Percentiles rank a stretch among this genome's conserved stretches.
Conservation (phyloP, 2,329 filamentous ascomycete species). For the Zymoseptoria brevis region DNA sequence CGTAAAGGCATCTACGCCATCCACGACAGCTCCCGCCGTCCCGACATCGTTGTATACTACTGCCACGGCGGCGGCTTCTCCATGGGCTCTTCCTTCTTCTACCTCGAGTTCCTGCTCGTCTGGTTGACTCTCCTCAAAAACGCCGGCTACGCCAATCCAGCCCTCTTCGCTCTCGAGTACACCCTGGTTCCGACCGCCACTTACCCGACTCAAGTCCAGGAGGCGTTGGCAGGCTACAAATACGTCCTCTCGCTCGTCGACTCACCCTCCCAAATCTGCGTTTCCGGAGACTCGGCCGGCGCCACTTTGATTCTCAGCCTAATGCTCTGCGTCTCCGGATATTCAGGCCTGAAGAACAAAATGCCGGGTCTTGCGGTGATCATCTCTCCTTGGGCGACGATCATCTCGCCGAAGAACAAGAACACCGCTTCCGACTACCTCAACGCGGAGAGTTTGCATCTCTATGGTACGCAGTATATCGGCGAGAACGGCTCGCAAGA, state of each 20-base stretch:
- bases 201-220: conserved; percentile 65
- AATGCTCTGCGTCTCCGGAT: conserved; percentile 56
- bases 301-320: conserved; percentile 66
- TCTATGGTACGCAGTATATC: conserved; percentile 63
- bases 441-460: conserved; percentile 55
- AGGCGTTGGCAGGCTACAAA: conserved; percentile 63
- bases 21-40: conserved; percentile 49
- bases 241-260: conserved; percentile 55
- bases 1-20: conserved; percentile 61
- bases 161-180: conserved; percentile 73
- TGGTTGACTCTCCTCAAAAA: conserved; percentile 60
- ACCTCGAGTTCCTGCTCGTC: conserved; percentile 71
- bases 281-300: conserved; percentile 74
- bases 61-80: conserved; percentile 76
- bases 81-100: conserved; percentile 77
- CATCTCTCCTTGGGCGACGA: conserved; percentile 73
- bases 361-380: conserved; percentile 57
- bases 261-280: conserved; percentile 56
- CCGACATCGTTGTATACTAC: conserved; percentile 76
- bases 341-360: conserved; percentile 36
- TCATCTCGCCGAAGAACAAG: conserved; percentile 59
- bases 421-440: conserved; percentile 71
- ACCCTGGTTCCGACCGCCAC: conserved; percentile 66
- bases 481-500: conserved; percentile 43
- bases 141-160: conserved; percentile 63